Percentiles rank a stretch among this genome's conserved stretches.
Evolutionary conservation across 1,284 basidiomycete genomes (phyloP).

Genomic region (Testicularia cyperi): DNA sequence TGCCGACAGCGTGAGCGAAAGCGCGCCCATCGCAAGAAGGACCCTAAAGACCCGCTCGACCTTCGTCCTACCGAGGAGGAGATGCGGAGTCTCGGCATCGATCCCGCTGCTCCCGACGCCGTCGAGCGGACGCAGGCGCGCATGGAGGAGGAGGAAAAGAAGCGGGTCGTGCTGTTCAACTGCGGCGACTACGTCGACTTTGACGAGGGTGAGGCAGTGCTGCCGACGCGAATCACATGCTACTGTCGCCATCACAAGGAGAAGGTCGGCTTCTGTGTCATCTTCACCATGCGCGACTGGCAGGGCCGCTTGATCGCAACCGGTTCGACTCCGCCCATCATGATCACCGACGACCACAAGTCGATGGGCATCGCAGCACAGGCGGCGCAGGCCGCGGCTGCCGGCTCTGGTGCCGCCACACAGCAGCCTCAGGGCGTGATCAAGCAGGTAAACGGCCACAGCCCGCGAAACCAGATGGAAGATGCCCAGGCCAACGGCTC

Average conservation of each 20-base stretch:
- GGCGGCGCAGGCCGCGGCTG: slow-evolving; percentile 15
- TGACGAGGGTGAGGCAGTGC: slow-evolving; percentile 77
- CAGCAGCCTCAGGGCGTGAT: slow-evolving; percentile 18
- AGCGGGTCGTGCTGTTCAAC: slow-evolving; percentile 70
- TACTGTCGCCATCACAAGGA: slow-evolving; percentile 99
- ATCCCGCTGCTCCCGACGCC: slow-evolving; percentile 46
- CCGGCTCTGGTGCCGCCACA: background rate
- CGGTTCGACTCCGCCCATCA: slow-evolving; percentile 81
- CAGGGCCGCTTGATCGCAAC: slow-evolving; percentile 78
- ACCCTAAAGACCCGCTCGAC: slow-evolving; percentile 27
- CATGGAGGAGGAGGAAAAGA: slow-evolving; percentile 56
- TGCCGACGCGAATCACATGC: slow-evolving; percentile 95
- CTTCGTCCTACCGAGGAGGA: slow-evolving; percentile 47
- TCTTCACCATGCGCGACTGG: slow-evolving; percentile 82
- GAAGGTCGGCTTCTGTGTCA: slow-evolving; percentile 89
- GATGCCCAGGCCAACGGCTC: slow-evolving; percentile 4
- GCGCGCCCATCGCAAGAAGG: slow-evolving; percentile 54
- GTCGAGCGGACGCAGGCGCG: slow-evolving; percentile 35
- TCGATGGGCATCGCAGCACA: slow-evolving; percentile 66
- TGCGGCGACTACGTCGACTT: slow-evolving; percentile 89
- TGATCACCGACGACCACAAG: slow-evolving; percentile 94
- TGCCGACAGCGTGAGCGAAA: slow-evolving; percentile 69
- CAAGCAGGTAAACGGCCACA: slow-evolving; percentile 26
- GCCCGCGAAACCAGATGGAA: slow-evolving; percentile 9
- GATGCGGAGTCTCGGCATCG: slow-evolving; percentile 49